phyloP scores from a whole-genome alignment of 2,329 filamentous ascomycete species.

The Ophiostoma ulmi region DNA sequence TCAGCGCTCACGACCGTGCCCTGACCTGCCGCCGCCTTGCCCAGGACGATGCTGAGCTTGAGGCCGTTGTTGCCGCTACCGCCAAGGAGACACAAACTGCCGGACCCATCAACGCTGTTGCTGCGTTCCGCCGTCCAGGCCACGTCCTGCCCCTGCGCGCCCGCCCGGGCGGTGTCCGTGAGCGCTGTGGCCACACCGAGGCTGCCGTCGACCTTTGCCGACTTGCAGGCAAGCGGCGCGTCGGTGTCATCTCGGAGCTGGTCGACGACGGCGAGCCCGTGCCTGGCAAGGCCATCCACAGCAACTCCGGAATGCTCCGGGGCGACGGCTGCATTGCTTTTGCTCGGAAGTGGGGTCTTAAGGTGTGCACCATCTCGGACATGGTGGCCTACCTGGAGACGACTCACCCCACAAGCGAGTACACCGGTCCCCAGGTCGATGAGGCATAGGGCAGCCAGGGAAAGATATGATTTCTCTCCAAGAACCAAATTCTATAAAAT shows the following conservation, averaged over 20 bases:
- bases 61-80: conserved; percentile 16
- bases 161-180: conserved; percentile 71
- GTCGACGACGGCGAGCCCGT: conserved; percentile 78
- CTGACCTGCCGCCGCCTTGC: conserved; percentile 76
- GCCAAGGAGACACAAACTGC: neutral
- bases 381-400: conserved; percentile 74
- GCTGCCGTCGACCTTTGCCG: conserved; percentile 86
- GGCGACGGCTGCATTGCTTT: conserved; percentile 84
- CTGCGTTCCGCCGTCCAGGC: conserved; percentile 73
- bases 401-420: conserved; percentile 52
- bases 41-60: conserved; percentile 24
- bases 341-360: conserved; percentile 80
- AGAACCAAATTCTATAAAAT: neutral
- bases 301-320: conserved; percentile 80
- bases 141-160: conserved; percentile 86
- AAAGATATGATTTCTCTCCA: neutral
- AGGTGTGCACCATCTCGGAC: conserved; percentile 93
- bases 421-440: conserved; percentile 26
- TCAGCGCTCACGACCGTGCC: conserved; percentile 80
- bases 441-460: conserved; percentile 20
- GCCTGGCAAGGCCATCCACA: conserved; percentile 59
- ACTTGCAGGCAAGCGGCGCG: conserved; percentile 70
- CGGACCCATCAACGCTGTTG: conserved; percentile 47
- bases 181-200: conserved; percentile 83
- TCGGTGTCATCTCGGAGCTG: conserved; percentile 83